phyloP scores from a whole-genome alignment of 768 basidiomycete genomes.

The Suillus paluster region DNA sequence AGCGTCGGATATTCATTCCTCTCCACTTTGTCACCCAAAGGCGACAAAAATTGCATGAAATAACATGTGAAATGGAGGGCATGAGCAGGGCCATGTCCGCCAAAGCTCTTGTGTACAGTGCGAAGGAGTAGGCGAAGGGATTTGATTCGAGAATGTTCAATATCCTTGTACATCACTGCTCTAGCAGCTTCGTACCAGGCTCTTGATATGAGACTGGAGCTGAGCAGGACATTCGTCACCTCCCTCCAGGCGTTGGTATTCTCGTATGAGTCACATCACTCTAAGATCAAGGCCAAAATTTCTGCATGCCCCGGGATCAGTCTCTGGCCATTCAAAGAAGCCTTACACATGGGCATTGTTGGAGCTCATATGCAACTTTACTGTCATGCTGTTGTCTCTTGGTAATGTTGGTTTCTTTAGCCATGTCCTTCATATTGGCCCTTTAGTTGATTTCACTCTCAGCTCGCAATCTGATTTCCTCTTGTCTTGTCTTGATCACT shows the following conservation, averaged over 20 bases:
- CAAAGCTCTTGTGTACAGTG: not conserved
- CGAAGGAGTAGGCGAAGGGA: not conserved
- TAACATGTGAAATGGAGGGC: too few species aligned
- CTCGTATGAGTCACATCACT: not conserved
- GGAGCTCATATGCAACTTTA: too few species aligned
- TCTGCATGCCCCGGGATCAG: too few species aligned
- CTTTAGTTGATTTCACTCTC: too few species aligned
- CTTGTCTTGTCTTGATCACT: too few species aligned
- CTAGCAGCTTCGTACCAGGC: not conserved
- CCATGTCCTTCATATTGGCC: too few species aligned
- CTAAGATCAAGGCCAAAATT: not conserved
- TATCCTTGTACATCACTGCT: not conserved
- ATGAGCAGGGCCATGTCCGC: not conserved
- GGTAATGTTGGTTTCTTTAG: too few species aligned
- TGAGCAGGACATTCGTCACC: not conserved
- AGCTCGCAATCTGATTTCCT: too few species aligned
- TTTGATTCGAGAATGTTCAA: not conserved
- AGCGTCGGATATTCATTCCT: not conserved
- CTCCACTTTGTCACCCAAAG: not conserved
- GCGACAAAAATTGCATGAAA: not conserved
- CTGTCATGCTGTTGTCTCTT: too few species aligned
- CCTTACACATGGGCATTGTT: too few species aligned
- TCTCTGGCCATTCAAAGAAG: too few species aligned
- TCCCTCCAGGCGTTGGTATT: not conserved
- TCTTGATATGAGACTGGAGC: not conserved